Conservation (phyloP, 148 eudicot genomes). For the Cornus suecica region DNA sequence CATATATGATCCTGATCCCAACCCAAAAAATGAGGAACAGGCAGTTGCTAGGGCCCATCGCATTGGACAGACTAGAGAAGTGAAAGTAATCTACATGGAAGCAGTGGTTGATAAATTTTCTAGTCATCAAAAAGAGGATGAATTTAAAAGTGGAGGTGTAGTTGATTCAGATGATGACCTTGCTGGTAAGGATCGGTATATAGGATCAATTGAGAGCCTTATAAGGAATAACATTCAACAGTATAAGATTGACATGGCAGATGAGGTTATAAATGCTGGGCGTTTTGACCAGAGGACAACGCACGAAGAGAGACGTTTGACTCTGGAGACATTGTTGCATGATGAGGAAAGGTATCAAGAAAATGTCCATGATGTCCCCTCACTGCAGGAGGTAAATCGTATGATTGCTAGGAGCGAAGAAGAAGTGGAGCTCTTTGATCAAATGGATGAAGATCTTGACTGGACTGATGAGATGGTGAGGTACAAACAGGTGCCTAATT, state of each 20-base stretch:
- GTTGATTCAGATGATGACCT: slow-evolving; percentile 96
- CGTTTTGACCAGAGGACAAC: slow-evolving; percentile 99
- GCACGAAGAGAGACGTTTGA: slow-evolving; percentile 93
- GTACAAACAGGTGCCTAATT: slow-evolving; percentile 87
- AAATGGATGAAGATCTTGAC: slow-evolving; percentile 94
- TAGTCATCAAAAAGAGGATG: slow-evolving; percentile 92
- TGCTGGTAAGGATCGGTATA: slow-evolving; percentile 93
- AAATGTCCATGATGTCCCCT: slow-evolving; percentile 93
- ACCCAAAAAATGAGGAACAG: slow-evolving; percentile 98
- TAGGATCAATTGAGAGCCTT: slow-evolving; percentile 92
- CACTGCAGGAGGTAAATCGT: slow-evolving; percentile 92
- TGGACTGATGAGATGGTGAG: slow-evolving; percentile 91
- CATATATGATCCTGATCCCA: slow-evolving; percentile 99
- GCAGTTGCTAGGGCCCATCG: slow-evolving; percentile 99
- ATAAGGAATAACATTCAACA: slow-evolving; percentile 96
- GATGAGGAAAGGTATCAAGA: slow-evolving; percentile 98
- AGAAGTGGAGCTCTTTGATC: slow-evolving; percentile 96
- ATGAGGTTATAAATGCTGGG: slow-evolving; percentile 99
- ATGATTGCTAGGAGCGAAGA: slow-evolving; percentile 97
- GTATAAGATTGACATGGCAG: slow-evolving; percentile 99
- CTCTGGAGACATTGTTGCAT: slow-evolving; percentile 89
- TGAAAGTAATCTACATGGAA: slow-evolving; percentile 94
- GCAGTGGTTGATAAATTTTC: slow-evolving; percentile 93
- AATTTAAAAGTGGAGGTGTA: slow-evolving; percentile 65
- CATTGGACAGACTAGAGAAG: slow-evolving; percentile 97